Base-by-base conservation (phyloP, 306 rosid species). In the Neltuma alba region DNA sequence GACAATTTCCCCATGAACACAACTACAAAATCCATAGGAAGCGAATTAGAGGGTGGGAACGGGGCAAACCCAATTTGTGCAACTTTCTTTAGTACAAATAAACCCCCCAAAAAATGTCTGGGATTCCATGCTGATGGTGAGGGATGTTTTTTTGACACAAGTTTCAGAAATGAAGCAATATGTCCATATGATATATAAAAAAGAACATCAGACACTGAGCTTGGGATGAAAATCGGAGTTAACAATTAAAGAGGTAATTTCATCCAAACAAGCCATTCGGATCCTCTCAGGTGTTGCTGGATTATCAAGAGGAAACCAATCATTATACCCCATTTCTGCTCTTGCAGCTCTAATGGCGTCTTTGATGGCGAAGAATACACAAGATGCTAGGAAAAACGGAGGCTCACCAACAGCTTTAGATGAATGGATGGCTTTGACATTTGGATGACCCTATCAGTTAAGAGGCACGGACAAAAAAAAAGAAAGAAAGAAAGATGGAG, bases 361-460 rank as follows among this genome's bases (percentile, higher is more conserved):
- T 79, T 90, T 95, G 86, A 92, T 91, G 52, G 97, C 98, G 16
- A 95, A 95, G 62, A 95, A 80, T 77, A 82, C 97, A 0, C 91
- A 83, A 3, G 98, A 89, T 71, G 99, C 97, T 76, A 95, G 83
- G 84, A 95, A 95, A 90, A 95, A 95, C 27, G 99, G 99, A 45
- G 99, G 97, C 89, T 95, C 98, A 5, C 99, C 98, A 78, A 92
- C 99, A 9, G 96, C 99, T 90, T 95, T 95, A 12, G 97, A 95
- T 57, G 98, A 95, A 85, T 92, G 98, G 77, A 95, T 82, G 77
- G 98, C 97, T 88, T 91, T 91, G 47, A 90, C 94, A 76, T 95
- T 95, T 54, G 98, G 97, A 88, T 95, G 96, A 44, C 99, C 98
- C 99, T 92, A 70, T 66, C 57, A 67, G 72, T 84, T 73, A 71